Evolutionary conservation across 1,284 basidiomycete genomes (phyloP), one percentile per base, ranked within the genome.

Genomic region (Fomitopsis betulina): DNA sequence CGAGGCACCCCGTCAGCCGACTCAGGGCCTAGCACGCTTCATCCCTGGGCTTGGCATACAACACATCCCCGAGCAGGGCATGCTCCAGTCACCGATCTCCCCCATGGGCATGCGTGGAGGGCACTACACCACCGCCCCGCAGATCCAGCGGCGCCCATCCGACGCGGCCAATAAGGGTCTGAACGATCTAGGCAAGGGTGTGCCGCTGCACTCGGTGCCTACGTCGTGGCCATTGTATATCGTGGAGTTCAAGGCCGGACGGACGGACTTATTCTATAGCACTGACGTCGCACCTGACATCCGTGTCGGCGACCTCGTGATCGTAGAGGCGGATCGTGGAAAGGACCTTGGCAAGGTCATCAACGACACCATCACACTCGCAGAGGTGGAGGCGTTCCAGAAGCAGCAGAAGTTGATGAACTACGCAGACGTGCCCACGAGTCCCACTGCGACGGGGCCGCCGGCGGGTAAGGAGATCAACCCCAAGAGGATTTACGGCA

Each of bases 401-500:
- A 84, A 86, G 72, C 79, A 85, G 71, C 86, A 91, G 66, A 75
- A 65, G 70, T 72, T 71, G 63, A 75, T 75, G 68, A 75, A 73
- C 43, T 74, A 72, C 40, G 71, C 71, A 62, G 73, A 75, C 47
- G 79, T 78, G 57, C 81, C 85, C n/a, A 80, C 79, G 62, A 86
- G 84, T 65, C 85, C 85, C 27, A 82, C 78, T 19, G 73, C 66
- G 60, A 65, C 68, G 60, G 67, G 66, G 54, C 63, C 65, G 57
- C 47, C 68, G n/a, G 62, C 72, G 54, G 86, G 89, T 74, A 95
- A 94, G 78, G 93, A 97, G 73, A 93, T 96, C 60, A 94, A 91
- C 72, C 96, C 96, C 8, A 99, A 99, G 83, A 86, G 91, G 80
- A 96, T 98, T 54, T 96, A 95, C 72, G 88, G 86, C n/a, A 96